Percentiles rank a stretch among this genome's conserved stretches.
Evolutionary conservation across 768 basidiomycete species (phyloP).

Genomic region (Lactarius sanguifluus): DNA sequence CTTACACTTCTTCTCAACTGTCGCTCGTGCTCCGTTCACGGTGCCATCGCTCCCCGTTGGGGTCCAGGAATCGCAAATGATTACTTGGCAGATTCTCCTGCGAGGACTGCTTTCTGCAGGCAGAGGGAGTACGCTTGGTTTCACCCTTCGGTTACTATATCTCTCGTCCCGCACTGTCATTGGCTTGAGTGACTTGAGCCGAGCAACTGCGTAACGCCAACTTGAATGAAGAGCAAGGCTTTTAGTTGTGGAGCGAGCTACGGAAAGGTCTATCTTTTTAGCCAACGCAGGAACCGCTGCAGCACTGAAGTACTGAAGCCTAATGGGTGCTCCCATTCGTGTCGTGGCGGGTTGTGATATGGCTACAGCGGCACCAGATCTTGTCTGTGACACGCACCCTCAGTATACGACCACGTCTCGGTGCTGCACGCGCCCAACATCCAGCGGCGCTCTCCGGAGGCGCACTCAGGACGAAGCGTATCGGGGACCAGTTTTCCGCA

Average conservation of each 20-base stretch:
- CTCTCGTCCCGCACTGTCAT: neutral
- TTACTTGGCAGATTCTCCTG: neutral
- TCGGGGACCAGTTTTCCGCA: constrained; percentile 56
- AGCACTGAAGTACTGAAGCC: no score
- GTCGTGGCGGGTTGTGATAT: no score
- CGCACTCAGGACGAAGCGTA: no score
- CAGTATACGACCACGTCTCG: constrained; percentile 33
- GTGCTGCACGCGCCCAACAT: constrained; percentile 23
- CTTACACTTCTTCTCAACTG: no score
- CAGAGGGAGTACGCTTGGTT: neutral
- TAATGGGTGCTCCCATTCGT: no score
- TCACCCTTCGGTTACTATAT: neutral
- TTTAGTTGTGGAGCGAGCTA: no score
- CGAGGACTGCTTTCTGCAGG: neutral
- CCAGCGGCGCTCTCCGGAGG: constrained; percentile 50
- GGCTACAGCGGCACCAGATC: no score
- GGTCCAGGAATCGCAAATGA: neutral
- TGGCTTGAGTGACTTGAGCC: neutral
- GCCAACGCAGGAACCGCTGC: no score
- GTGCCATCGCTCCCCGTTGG: neutral
- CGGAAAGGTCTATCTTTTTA: no score
- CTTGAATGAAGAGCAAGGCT: no score
- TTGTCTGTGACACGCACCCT: no score
- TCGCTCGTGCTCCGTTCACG: neutral
- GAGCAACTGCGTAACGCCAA: no score